These are phyloP conservation scores for Apiospora sp. DNA, from an alignment of 2,329 filamentous ascomycete genomes.

Conservation along the genomic window DNA sequence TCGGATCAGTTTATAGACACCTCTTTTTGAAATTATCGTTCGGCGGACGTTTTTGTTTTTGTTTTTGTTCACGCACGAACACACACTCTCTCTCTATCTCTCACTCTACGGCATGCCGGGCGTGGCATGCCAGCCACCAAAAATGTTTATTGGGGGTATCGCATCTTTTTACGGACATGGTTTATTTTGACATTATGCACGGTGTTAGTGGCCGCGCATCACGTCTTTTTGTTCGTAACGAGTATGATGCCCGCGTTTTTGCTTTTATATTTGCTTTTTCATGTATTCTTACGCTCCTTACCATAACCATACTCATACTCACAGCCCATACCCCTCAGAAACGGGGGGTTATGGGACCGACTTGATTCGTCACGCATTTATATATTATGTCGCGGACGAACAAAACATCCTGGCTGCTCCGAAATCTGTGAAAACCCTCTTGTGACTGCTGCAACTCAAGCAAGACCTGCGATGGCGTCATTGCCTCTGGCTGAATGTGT, in stretches of 20 bases:
- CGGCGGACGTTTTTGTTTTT: neutral
- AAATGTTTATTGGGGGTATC: slow-evolving; percentile 8
- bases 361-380: neutral
- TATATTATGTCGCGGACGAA: neutral
- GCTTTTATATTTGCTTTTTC: neutral
- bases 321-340: neutral
- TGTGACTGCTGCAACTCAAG: neutral
- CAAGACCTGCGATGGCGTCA: neutral
- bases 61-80: neutral
- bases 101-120: neutral
- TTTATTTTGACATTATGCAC: slow-evolving; percentile 19
- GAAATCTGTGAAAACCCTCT: too few species aligned
- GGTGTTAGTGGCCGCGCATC: slow-evolving; percentile 12
- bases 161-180: neutral
- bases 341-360: neutral
- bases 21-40: neutral
- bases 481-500: neutral
- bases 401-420: neutral
- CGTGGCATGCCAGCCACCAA: neutral
- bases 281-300: neutral
- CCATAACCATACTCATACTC: neutral
- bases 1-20: neutral
- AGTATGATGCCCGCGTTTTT: slow-evolving; percentile 9
- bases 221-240: slow-evolving; percentile 11
- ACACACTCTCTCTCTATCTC: neutral